phyloP scores from a whole-genome alignment of 768 basidiomycete genomes.

The Termitomyces bulborhizus region DNA sequence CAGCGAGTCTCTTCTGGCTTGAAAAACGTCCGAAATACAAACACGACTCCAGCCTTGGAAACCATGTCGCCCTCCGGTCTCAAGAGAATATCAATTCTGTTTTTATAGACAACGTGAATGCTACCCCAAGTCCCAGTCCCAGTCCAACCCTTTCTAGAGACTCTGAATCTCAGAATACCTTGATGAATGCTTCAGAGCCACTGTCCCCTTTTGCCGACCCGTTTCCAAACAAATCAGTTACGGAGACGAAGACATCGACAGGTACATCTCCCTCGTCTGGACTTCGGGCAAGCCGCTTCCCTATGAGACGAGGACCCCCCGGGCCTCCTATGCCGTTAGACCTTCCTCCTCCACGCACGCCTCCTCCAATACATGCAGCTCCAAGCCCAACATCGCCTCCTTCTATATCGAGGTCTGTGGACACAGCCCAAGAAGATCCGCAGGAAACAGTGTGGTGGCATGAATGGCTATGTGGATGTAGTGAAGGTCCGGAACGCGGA shows the following conservation, averaged over 20 bases:
- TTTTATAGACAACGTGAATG: conserved; percentile 48
- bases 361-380: conserved; percentile 37
- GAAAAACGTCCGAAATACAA: conserved; percentile 29
- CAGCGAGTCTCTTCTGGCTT: conserved; percentile 55
- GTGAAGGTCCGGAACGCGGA: conserved; percentile 67
- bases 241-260: conserved; percentile 18
- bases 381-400: conserved; percentile 30
- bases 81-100: conserved; percentile 48
- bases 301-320: conserved; percentile 22
- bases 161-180: conserved; percentile 34
- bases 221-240: conserved; percentile 17
- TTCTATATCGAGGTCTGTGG: conserved; percentile 14
- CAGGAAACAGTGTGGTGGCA: conserved; percentile 69
- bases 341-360: conserved; percentile 54
- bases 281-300: neutral
- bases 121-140: conserved; percentile 18
- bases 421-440: conserved; percentile 22
- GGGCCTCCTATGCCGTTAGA: conserved; percentile 51
- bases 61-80: conserved; percentile 42
- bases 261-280: conserved; percentile 11
- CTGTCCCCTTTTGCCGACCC: conserved; percentile 47
- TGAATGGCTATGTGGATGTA: conserved; percentile 79
- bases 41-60: conserved; percentile 26
- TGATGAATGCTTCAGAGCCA: conserved; percentile 38
- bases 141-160: conserved; percentile 17